Evolutionary conservation across 257 asterid genomes (phyloP).

Genomic region (Nicotiana sylvestris): DNA sequence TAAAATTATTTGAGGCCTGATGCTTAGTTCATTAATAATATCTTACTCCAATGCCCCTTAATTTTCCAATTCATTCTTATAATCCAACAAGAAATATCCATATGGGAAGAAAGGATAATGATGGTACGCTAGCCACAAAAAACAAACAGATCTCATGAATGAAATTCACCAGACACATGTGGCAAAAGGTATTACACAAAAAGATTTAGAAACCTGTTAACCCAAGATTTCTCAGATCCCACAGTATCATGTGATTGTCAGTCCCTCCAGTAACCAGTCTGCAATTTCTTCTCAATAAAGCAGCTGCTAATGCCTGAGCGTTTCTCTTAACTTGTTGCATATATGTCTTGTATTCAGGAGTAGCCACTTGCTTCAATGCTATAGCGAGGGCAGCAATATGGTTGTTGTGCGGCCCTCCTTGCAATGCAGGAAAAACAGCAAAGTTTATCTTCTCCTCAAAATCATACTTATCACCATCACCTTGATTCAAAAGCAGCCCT

Average conservation of each 20-base stretch:
- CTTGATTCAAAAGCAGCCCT: constrained; percentile 68
- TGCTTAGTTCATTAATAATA: background rate
- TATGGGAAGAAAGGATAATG: background rate
- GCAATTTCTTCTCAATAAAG: constrained; percentile 61
- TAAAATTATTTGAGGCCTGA: background rate
- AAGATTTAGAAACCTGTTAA: constrained; percentile 51
- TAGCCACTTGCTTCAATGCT: constrained; percentile 81
- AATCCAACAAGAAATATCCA: background rate
- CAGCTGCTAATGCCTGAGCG: constrained; percentile 68
- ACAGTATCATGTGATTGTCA: constrained; percentile 73
- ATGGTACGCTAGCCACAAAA: background rate
- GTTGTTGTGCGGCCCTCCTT: constrained; percentile 93
- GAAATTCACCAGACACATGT: background rate
- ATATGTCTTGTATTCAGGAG: constrained; percentile 67
- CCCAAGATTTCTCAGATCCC: constrained; percentile 82
- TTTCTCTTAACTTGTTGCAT: constrained; percentile 87
- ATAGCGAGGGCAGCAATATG: constrained; percentile 88
- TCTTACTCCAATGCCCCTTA: background rate
- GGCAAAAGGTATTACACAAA: background rate
- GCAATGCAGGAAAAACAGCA: constrained; percentile 85
- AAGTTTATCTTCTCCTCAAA: constrained; percentile 86
- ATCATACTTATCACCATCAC: constrained; percentile 70
- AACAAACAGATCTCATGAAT: background rate
- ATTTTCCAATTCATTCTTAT: background rate
- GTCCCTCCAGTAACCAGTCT: constrained; percentile 83